Base-by-base conservation (phyloP, 140 eudicot species). In the Anethum foeniculum region DNA sequence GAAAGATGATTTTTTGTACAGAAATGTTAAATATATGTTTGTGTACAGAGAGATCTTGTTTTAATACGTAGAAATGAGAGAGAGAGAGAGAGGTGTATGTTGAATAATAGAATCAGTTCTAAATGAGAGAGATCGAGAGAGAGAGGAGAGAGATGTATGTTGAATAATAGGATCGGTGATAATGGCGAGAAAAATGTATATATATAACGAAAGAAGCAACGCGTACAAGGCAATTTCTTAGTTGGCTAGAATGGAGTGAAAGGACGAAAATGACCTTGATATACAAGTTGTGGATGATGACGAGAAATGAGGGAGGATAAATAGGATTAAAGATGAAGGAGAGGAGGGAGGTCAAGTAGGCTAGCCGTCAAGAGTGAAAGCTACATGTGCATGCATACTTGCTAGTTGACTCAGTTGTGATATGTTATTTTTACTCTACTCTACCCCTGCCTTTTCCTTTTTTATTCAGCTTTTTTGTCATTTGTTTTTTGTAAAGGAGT, bases 161-260 rank as follows among this genome's bases (percentile, higher is more conserved):
- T 46, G 56, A 49, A 49, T 49, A 49, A 15, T 51, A 51, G 58
- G 58, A 51, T 51, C 58, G 52, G 60, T 19, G 60, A 19, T 16
- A 52, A 51, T 16, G 28, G 65, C 27, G 62, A 54, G 62, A 21
- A 56, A 23, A 21, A 21, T 6, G 10, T 21, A 21, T n/a, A 23
- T 8, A 23, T 6, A 58, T 8, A 58, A 8, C 9, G 14, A n/a
- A n/a, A n/a, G 2, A 58, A 1, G 25, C 30, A 25, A 62, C 74
- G 74, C 74, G 74, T 68, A 68, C 15, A 9, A 68, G 74, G 74
- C 74, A 68, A 68, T 30, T 68, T 68, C 74, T 68, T 68, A n/a
- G 39, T 30, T 68, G 0, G 41, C 3, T 25, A 13, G 65, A 6
- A n/a, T 2, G 28, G 28, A 56, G 0, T 11, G 18, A 62, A 62